Conservation (phyloP, 805 yeast genomes). For the Cyberlindnera petersonii region DNA sequence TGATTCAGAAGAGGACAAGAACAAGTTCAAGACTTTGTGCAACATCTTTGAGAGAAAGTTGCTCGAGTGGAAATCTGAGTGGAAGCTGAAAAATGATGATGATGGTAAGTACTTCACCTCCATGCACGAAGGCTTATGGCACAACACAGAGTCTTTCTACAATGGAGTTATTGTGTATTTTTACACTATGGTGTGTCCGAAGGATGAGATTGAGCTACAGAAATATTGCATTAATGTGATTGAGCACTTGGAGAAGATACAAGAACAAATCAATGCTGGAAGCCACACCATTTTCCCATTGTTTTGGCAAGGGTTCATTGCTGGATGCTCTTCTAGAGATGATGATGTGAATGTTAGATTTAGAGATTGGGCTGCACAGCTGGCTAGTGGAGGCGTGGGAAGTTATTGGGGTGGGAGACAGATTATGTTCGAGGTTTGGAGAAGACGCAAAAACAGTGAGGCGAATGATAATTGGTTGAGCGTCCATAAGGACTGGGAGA, state of each 20-base stretch:
- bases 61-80: conserved; percentile 68
- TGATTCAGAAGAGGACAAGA: conserved; percentile 15
- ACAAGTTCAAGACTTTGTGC: conserved; percentile 19
- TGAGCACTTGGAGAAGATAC: conserved; percentile 59
- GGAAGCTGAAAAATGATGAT: conserved; percentile 50
- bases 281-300: conserved; percentile 65
- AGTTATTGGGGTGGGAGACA: conserved; percentile 85
- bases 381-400: conserved; percentile 58
- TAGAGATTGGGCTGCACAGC: conserved; percentile 56
- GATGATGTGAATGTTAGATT: conserved; percentile 57
- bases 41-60: conserved; percentile 46
- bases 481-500: conserved; percentile 79
- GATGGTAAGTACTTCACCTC: conserved; percentile 28
- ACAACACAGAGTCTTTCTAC: conserved; percentile 77
- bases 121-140: conserved; percentile 65
- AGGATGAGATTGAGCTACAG: conserved; percentile 55
- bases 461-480: conserved; percentile 70
- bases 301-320: conserved; percentile 87
- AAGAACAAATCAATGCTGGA: conserved; percentile 44
- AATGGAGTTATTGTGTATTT: conserved; percentile 69
- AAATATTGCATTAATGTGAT: conserved; percentile 57
- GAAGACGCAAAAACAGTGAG: conserved; percentile 59
- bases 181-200: conserved; percentile 56
- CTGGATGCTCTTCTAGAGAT: conserved; percentile 75
- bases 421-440: conserved; percentile 83